Percentiles rank a stretch among this genome's conserved stretches.
Evolutionary conservation across 2,329 filamentous ascomycete species (phyloP).

Genomic region (Fusarium sp.): DNA sequence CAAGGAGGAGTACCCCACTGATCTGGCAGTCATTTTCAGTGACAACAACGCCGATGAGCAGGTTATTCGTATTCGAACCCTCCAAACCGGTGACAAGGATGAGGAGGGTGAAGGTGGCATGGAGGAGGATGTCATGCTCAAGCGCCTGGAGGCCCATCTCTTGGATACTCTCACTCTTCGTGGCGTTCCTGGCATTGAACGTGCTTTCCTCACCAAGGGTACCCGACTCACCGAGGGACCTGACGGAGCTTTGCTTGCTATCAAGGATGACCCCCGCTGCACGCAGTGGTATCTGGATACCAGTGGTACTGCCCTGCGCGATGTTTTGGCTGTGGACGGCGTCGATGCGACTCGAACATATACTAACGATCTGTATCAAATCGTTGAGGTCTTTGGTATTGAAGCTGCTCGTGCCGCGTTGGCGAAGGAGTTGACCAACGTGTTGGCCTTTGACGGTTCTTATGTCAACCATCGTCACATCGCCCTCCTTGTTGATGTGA

Average conservation of each 20-base stretch:
- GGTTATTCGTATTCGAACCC: conserved; percentile 89
- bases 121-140: conserved; percentile 91
- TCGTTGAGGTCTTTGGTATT: conserved; percentile 94
- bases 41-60: conserved; percentile 98
- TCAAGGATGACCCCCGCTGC: conserved; percentile 78
- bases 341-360: conserved; percentile 88
- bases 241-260: conserved; percentile 78
- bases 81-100: conserved; percentile 72
- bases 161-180: conserved; percentile 91
- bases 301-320: conserved; percentile 84
- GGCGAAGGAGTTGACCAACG: conserved; percentile 87
- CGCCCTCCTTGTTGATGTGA: conserved; percentile 93
- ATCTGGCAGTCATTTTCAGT: conserved; percentile 93
- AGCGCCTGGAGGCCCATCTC: conserved; percentile 90
- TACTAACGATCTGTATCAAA: conserved; percentile 95
- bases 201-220: conserved; percentile 92
- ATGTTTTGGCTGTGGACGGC: conserved; percentile 86
- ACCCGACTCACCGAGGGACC: conserved; percentile 71
- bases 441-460: conserved; percentile 97
- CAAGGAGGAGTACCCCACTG: conserved; percentile 85
- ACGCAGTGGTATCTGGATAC: conserved; percentile 97
- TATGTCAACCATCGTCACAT: conserved; percentile 99
- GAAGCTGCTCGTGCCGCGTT: conserved; percentile 90
- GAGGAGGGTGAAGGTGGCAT: conserved; percentile 70
- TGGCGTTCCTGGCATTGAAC: conserved; percentile 87